Conservation (phyloP, 2,329 filamentous ascomycete species). For the Podosphaera xanthii region DNA sequence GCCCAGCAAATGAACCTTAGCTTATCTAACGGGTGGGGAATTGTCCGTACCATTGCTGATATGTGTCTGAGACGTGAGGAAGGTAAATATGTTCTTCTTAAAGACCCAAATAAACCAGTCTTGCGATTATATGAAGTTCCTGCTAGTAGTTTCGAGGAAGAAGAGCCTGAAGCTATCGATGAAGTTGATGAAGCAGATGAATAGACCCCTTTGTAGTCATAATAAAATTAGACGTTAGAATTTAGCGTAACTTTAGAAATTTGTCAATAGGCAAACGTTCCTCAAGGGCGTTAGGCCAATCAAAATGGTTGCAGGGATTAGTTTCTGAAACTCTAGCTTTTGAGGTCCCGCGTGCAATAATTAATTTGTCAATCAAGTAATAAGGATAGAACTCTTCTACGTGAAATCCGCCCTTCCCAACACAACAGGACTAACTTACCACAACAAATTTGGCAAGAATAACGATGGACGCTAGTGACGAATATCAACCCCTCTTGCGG, state of each 20-base stretch:
- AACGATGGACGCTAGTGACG: too few relatives aligned
- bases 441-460: too few relatives aligned
- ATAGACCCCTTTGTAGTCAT: not conserved
- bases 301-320: too few relatives aligned
- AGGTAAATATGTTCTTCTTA: conserved; percentile 60
- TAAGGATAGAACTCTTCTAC: too few relatives aligned
- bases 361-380: too few relatives aligned
- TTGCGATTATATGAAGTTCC: conserved; percentile 86
- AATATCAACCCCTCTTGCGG: too few relatives aligned
- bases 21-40: conserved; percentile 94
- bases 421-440: too few relatives aligned
- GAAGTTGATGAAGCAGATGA: conserved; percentile 5
- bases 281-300: not conserved
- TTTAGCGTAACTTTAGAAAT: not conserved
- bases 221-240: not conserved
- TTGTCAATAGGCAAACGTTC: not conserved
- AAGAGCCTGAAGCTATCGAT: conserved; percentile 30
- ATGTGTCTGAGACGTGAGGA: conserved; percentile 64
- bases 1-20: conserved; percentile 96
- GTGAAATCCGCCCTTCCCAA: too few relatives aligned
- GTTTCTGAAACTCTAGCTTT: too few relatives aligned
- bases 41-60: conserved; percentile 92
- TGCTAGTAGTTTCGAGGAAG: conserved; percentile 70
- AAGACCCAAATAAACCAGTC: conserved; percentile 94
- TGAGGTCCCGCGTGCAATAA: too few relatives aligned